Conservation (phyloP, 2,329 filamentous ascomycete genomes). For the Aspergillus pseudoviridinutans region DNA sequence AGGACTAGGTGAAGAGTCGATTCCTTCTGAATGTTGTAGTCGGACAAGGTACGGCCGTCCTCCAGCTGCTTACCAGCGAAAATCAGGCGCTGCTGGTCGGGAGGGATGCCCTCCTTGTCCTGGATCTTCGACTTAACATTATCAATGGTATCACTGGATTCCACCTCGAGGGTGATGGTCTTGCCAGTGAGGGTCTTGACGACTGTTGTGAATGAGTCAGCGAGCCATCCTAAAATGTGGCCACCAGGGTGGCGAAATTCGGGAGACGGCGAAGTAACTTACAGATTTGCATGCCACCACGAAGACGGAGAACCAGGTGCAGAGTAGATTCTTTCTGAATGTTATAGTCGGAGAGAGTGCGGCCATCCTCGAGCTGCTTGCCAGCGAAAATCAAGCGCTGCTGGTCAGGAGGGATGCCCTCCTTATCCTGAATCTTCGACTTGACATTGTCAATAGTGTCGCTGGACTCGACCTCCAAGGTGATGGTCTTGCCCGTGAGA, state of each 20-base stretch:
- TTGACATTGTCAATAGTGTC: slow-evolving; percentile 54
- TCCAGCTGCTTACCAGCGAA: no score
- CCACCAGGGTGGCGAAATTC: slow-evolving; percentile 9
- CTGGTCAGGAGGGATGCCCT: slow-evolving; percentile 57
- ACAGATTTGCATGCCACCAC: slow-evolving; percentile 55
- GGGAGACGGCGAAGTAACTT: slow-evolving; percentile 26
- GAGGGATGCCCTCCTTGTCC: no score
- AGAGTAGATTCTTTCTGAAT: slow-evolving; percentile 64
- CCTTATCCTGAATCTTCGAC: slow-evolving; percentile 59
- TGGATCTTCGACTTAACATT: slow-evolving; percentile 66
- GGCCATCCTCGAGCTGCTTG: slow-evolving; percentile 56
- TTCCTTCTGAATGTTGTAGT: no score
- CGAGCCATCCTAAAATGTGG: neutral
- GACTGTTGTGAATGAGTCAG: slow-evolving; percentile 32
- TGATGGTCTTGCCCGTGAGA: slow-evolving; percentile 59
- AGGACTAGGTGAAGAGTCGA: slow-evolving; percentile 20
- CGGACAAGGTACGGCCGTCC: no score
- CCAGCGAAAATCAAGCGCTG: slow-evolving; percentile 57
- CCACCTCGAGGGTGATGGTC: slow-evolving; percentile 64
- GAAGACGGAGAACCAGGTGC: slow-evolving; percentile 55
- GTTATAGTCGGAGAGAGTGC: slow-evolving; percentile 54
- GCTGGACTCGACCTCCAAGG: slow-evolving; percentile 47
- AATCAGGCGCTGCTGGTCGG: no score
- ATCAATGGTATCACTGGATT: slow-evolving; percentile 82
- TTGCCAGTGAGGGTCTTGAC: slow-evolving; percentile 60